Base-by-base conservation (phyloP, 306 rosid species). In the Dicorynia guianensis region DNA sequence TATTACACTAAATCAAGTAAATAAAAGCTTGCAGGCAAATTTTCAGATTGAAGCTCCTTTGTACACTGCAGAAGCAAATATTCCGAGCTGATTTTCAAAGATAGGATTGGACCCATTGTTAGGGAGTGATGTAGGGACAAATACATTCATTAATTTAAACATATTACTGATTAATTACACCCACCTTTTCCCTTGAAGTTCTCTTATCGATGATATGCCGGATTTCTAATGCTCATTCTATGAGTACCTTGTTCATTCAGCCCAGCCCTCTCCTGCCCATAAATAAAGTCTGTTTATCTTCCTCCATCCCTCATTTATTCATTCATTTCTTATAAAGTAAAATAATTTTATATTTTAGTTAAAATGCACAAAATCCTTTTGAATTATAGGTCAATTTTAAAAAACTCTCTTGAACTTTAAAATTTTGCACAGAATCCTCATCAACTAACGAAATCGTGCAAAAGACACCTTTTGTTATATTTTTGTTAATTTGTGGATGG, bases 251-350 rank as follows among this genome's bases (percentile, higher is more conserved):
- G 33, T 6, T 15, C 20, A 4, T 6, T 53, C 30, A 18, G 10
- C 30, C 59, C 11, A 46, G 11, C 52, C 52, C 52, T 4, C 12
- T 48, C 13, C 35, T 1, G 20, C 34, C 13, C 34, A 66, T 35
- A 49, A 62, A 58, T 49, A 35, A 67, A 69, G 0, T 8, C 2
- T 9, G 49, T 71, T 76, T 49, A 44, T 42, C 70, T 40, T 57
- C 47, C 19, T 70, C 67, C 50, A 71, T 12, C 50, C 60, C 60
- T 66, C 74, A 66, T 19, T 17, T 52, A 52, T 42, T 10, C 62
- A 43, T 63, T 34, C 62, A 43, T 63, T 34, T 39, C n/a, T 7
- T 3, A 8, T 42, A 33, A 76, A 58, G 39, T 14, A 56, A 69
- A 55, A 30, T 50, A 61, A 53, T 25, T 11, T 34, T 2, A 79